These are phyloP conservation scores for Diaporthe vexans DNA, from an alignment of 2,329 filamentous ascomycete genomes.

Conservation along the genomic window DNA sequence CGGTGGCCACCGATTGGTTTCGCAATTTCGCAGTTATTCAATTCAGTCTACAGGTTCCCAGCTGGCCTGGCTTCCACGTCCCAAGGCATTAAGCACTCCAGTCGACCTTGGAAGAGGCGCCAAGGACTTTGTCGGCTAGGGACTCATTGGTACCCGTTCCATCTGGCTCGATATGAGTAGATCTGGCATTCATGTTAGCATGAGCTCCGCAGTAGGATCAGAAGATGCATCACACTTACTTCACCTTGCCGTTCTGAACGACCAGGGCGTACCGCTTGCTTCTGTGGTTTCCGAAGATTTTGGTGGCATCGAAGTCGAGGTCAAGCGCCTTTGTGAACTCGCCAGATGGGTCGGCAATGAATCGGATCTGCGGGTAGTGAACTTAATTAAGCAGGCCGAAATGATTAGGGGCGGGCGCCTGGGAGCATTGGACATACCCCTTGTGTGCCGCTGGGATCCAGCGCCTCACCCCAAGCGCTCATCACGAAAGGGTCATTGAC, in stretches of 20 bases:
- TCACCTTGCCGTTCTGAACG: slow-evolving; percentile 87
- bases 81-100: slow-evolving; percentile 29
- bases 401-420: not conserved
- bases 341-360: slow-evolving; percentile 85
- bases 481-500: slow-evolving; percentile 95
- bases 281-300: slow-evolving; percentile 85
- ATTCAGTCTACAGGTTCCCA: not conserved
- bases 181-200: slow-evolving; percentile 46
- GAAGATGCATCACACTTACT: slow-evolving; percentile 50
- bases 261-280: slow-evolving; percentile 91
- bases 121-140: slow-evolving; percentile 64
- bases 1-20: not conserved
- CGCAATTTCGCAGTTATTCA: no score
- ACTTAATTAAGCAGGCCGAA: not conserved
- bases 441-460: slow-evolving; percentile 81
- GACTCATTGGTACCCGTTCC: slow-evolving; percentile 78
- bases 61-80: not conserved
- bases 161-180: slow-evolving; percentile 87
- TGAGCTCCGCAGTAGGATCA: not conserved
- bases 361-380: slow-evolving; percentile 76
- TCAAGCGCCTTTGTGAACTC: slow-evolving; percentile 88
- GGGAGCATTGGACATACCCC: slow-evolving; percentile 72
- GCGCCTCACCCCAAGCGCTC: slow-evolving; percentile 86
- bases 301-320: slow-evolving; percentile 82
- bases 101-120: slow-evolving; percentile 27